phyloP scores from a whole-genome alignment of 768 basidiomycete genomes.

The Naganishia antarctica region DNA sequence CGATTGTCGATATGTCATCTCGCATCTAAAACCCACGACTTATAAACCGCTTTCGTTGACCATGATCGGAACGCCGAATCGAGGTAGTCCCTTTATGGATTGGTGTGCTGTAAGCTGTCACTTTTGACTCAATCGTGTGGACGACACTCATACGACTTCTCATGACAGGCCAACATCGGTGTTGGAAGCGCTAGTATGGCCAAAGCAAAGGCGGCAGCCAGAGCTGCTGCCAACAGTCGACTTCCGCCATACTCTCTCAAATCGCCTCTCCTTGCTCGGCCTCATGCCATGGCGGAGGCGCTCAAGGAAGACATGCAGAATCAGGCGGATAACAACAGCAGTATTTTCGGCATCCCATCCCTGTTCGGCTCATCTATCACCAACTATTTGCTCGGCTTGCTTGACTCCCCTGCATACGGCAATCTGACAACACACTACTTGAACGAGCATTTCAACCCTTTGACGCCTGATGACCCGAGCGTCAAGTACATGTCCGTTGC shows the following conservation, averaged over 20 bases:
- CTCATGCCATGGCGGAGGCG: constrained; percentile 30
- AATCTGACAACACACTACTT: constrained; percentile 84
- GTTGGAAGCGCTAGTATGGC: constrained; percentile 57
- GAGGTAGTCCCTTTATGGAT: constrained; percentile 97
- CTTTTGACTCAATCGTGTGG: no score
- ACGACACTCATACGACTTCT: no score
- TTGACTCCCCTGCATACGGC: constrained; percentile 95
- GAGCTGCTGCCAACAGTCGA: constrained; percentile 31
- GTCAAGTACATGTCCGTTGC: constrained; percentile 93
- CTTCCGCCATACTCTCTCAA: constrained; percentile 52
- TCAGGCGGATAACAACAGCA: constrained; percentile 14
- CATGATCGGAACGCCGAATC: constrained; percentile 85
- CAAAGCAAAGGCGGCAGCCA: constrained; percentile 39
- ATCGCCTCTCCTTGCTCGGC: constrained; percentile 51
- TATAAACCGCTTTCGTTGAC: constrained; percentile 85
- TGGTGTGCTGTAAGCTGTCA: constrained; percentile 90
- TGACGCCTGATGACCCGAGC: constrained; percentile 63
- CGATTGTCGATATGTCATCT: constrained; percentile 87
- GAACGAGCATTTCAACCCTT: constrained; percentile 48
- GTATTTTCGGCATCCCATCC: constrained; percentile 21
- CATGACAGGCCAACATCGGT: constrained; percentile 91
- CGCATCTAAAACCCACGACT: constrained; percentile 71
- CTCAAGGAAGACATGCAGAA: constrained; percentile 28
- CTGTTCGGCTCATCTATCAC: constrained; percentile 66
- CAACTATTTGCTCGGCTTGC: constrained; percentile 73